Percentiles rank a stretch among this genome's conserved stretches.
These are phyloP conservation scores for Xanthoceras sorbifolium DNA, from an alignment of 345 rosid genomes.

Conservation along the genomic window DNA sequence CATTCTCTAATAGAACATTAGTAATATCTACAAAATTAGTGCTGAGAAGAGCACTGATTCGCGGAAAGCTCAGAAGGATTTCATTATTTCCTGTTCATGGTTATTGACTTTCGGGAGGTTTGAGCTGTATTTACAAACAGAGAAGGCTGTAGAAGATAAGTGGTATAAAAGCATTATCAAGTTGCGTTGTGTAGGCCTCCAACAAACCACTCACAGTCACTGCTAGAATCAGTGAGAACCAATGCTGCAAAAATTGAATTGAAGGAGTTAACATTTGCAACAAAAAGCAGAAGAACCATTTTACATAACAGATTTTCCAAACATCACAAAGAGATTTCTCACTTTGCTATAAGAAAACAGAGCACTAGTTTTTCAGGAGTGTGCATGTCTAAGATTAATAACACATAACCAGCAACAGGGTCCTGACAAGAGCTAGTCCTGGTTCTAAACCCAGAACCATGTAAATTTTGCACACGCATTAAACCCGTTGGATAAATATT, in stretches of 20 bases:
- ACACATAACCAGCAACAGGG: background rate
- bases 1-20: background rate
- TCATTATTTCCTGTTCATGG: background rate
- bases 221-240: conserved; percentile 78
- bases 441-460: background rate
- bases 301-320: background rate
- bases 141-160: conserved; percentile 95
- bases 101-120: background rate
- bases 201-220: conserved; percentile 79
- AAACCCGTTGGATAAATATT: background rate
- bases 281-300: background rate
- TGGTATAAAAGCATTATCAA: conserved; percentile 93
- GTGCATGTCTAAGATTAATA: background rate
- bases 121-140: conserved; percentile 51
- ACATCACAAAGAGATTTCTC: background rate
- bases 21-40: background rate
- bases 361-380: background rate
- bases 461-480: background rate
- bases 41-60: background rate
- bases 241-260: conserved; percentile 56
- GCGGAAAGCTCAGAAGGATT: background rate
- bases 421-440: background rate
- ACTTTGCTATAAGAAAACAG: background rate
- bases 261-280: conserved; percentile 7
- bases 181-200: conserved; percentile 94